phyloP scores from a whole-genome alignment of 2,329 filamentous ascomycete species.

The Fusarium setosum region DNA sequence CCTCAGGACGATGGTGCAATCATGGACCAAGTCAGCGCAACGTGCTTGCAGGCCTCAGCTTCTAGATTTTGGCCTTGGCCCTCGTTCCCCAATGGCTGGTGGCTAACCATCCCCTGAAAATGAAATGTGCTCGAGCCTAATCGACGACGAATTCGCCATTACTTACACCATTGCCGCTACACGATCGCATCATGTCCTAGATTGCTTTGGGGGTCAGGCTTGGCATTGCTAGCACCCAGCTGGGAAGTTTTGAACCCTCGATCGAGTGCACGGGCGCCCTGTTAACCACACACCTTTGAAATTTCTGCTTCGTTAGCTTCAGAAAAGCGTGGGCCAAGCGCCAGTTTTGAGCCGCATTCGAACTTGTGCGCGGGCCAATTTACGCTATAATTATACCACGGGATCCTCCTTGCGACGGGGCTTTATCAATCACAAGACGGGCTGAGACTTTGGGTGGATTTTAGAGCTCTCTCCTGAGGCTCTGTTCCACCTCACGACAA shows the following conservation, averaged over 20 bases:
- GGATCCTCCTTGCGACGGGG: constrained; percentile 35
- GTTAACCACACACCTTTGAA: constrained; percentile 24
- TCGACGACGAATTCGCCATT: constrained; percentile 14
- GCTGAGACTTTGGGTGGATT: constrained; percentile 36
- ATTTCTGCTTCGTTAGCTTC: constrained; percentile 11
- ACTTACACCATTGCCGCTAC: constrained; percentile 22
- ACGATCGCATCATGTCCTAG: constrained; percentile 8
- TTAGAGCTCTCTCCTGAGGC: constrained; percentile 12
- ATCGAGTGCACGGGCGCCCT: constrained; percentile 15
- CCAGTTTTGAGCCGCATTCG: constrained; percentile 40
- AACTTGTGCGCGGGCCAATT: constrained; percentile 37
- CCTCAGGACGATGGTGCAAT: constrained; percentile 35
- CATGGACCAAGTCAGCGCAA: constrained; percentile 26
- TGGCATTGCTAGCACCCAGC: constrained; percentile 20
- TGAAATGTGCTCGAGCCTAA: not conserved
- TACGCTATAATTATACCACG: constrained; percentile 45
- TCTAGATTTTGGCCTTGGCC: constrained; percentile 2
- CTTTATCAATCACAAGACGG: constrained; percentile 38
- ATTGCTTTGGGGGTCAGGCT: constrained; percentile 8
- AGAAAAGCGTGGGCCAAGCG: constrained; percentile 14
- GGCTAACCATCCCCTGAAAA: not conserved
- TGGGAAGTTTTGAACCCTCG: constrained; percentile 10
- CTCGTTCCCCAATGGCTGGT: constrained; percentile 16
- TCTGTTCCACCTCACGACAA: constrained; percentile 31
- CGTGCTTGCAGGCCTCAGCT: constrained; percentile 26